Conservation (phyloP, 345 rosid genomes). For the Orychophragmus violaceus region DNA sequence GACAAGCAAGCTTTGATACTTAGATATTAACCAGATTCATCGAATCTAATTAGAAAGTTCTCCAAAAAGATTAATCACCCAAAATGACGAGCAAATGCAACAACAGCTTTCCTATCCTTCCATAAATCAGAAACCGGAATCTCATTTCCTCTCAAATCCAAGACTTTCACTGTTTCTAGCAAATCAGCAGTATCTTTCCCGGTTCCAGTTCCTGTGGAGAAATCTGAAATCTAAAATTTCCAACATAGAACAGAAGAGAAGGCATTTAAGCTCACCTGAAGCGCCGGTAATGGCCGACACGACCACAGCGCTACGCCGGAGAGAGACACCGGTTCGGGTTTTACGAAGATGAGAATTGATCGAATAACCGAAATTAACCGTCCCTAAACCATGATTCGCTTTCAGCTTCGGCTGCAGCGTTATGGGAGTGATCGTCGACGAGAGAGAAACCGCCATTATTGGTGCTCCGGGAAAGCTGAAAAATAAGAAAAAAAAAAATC, state of each 20-base stretch:
- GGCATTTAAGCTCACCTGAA: slow-evolving; percentile 37
- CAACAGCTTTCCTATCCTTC: slow-evolving; percentile 74
- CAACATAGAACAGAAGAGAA: background rate
- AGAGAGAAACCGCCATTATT: slow-evolving; percentile 44
- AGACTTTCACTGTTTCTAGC: slow-evolving; percentile 51
- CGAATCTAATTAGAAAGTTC: background rate
- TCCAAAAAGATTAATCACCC: slow-evolving; percentile 39
- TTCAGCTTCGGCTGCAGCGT: slow-evolving; percentile 14
- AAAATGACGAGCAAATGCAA: slow-evolving; percentile 93
- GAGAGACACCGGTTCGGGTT: slow-evolving; percentile 12
- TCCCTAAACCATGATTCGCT: background rate
- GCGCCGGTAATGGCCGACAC: slow-evolving; percentile 58
- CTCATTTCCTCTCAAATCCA: slow-evolving; percentile 61
- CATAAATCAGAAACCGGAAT: slow-evolving; percentile 72
- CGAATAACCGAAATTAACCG: background rate
- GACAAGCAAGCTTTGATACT: background rate
- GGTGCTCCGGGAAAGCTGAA: background rate
- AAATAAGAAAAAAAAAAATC: background rate
- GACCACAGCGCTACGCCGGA: slow-evolving; percentile 25
- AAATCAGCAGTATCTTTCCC: slow-evolving; percentile 34
- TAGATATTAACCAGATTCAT: background rate
- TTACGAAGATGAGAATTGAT: background rate
- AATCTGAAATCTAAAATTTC: background rate
- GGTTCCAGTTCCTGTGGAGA: slow-evolving; percentile 23
- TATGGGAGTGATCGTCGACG: slow-evolving; percentile 21